Evolutionary conservation across 192 early-diverging fungal species (phyloP), one percentile per base, ranked within the genome.

Genomic region (Cladochytrium replicatum): DNA sequence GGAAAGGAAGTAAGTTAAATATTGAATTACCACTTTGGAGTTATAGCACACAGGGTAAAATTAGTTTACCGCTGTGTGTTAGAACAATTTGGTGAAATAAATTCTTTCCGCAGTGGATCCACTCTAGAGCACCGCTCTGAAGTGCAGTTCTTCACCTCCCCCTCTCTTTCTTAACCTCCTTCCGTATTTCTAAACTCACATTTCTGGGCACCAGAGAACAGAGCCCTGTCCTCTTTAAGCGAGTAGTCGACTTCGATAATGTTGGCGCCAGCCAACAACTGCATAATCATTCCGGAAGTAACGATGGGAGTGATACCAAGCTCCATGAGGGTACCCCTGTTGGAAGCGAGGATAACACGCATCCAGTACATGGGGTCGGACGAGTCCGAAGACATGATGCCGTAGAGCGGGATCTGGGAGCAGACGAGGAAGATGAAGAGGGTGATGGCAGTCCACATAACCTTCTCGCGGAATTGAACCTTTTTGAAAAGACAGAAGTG

Each of bases 281-380:
- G 97, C 97, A 99, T 99, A 55, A 99, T 98, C 97, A 99, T 99
- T 30, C 97, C 94, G 5, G 94, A 97, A 9, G 97, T 97, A 41
- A 99, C 87, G 61, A 99, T 91, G 24, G 97, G 97, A 21, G 94
- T 97, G 56, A 99, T 99, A 71, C 97, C 97, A 68, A 97, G 80
- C 72, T 99, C 97, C 97, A 99, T 99, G 29, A 99, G 71, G 28
- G 97, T 99, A 63, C 97, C 97, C 69, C 97, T 85, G 81, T 99
- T 99, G 29, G 91, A 96, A 38, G 97, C 97, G 50, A 99, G 79
- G 59, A 99, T 99, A 28, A 93, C 91, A 81, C 97, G 89, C 83
- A 99, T 85, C 97, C 97, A 99, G 77, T 96, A 99, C 53, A 99
- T 76, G 21, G 97, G 97, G 72, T 99, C 97, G 34, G 89, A 85